A percentile compares a stretch with the other conserved stretches of the same genome.
phyloP scores from a whole-genome alignment of 208 protist species.

The Polymyxa betae region DNA sequence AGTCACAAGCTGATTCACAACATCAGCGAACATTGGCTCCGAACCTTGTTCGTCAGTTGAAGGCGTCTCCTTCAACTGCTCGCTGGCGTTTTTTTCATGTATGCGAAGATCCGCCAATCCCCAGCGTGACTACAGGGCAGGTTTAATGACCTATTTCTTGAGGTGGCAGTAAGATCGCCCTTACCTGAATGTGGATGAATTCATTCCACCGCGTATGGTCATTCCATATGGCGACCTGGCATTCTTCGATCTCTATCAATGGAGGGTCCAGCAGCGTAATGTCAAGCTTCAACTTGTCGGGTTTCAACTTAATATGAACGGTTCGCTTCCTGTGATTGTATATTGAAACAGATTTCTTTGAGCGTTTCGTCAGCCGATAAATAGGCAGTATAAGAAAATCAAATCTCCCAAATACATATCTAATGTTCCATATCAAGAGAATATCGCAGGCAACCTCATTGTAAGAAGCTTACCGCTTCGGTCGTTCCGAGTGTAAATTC shows the following conservation, averaged over 20 bases:
- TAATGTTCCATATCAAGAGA: background rate
- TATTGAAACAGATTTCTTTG: background rate
- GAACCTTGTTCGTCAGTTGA: too few relatives aligned
- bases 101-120: background rate
- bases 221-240: slow-evolving; percentile 17
- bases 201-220: slow-evolving; percentile 7
- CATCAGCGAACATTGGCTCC: slow-evolving; percentile 11
- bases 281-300: background rate
- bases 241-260: slow-evolving; percentile 24
- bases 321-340: background rate
- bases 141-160: background rate
- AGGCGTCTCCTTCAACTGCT: background rate
- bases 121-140: background rate
- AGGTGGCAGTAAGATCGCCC: background rate
- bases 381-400: slow-evolving; percentile 5
- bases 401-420: slow-evolving; percentile 11
- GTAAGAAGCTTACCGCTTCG: slow-evolving; percentile 19
- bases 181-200: slow-evolving; percentile 42
- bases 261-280: background rate
- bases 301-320: background rate
- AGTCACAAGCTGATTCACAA: background rate
- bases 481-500: background rate
- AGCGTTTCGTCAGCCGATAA: slow-evolving; percentile 3
- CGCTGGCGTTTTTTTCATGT: background rate
- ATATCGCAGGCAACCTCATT: too few relatives aligned